Conservation (phyloP, 2,329 filamentous ascomycete species). For the Pleurostoma richardsiae region DNA sequence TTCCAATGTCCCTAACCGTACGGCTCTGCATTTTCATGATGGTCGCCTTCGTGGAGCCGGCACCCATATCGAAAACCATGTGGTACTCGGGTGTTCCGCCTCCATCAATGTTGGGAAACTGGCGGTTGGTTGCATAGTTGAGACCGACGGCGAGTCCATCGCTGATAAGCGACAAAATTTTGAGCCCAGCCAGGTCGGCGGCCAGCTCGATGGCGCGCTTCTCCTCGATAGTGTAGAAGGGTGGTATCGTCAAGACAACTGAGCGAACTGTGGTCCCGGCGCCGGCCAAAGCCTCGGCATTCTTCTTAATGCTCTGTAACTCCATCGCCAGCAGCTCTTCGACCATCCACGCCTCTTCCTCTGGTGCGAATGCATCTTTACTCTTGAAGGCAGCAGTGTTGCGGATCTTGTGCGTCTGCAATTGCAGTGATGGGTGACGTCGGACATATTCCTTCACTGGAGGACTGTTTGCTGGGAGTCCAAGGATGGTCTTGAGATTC, state of each 20-base stretch:
- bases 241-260: constrained; percentile 81
- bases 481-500: constrained; percentile 89
- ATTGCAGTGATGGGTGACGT: constrained; percentile 72
- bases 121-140: constrained; percentile 89
- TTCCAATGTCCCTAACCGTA: constrained; percentile 84
- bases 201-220: constrained; percentile 80
- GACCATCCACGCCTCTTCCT: constrained; percentile 67
- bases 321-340: constrained; percentile 97
- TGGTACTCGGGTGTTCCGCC: constrained; percentile 86
- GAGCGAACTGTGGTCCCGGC: constrained; percentile 70
- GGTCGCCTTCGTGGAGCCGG: constrained; percentile 87
- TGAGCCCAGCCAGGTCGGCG: constrained; percentile 81
- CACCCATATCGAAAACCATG: constrained; percentile 96
- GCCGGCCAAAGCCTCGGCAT: constrained; percentile 79
- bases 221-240: constrained; percentile 88
- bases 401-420: constrained; percentile 55
- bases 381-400: constrained; percentile 81
- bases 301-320: constrained; percentile 83
- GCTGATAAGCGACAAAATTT: constrained; percentile 77
- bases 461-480: constrained; percentile 57
- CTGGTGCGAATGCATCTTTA: constrained; percentile 51
- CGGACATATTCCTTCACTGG: constrained; percentile 65
- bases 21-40: constrained; percentile 85
- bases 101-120: constrained; percentile 79
- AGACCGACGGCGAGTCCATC: constrained; percentile 90